A percentile compares a stretch with the other conserved stretches of the same genome.
These are phyloP conservation scores for Moniliella sp. DNA, from an alignment of 1,284 basidiomycete genomes.

Conservation along the genomic window DNA sequence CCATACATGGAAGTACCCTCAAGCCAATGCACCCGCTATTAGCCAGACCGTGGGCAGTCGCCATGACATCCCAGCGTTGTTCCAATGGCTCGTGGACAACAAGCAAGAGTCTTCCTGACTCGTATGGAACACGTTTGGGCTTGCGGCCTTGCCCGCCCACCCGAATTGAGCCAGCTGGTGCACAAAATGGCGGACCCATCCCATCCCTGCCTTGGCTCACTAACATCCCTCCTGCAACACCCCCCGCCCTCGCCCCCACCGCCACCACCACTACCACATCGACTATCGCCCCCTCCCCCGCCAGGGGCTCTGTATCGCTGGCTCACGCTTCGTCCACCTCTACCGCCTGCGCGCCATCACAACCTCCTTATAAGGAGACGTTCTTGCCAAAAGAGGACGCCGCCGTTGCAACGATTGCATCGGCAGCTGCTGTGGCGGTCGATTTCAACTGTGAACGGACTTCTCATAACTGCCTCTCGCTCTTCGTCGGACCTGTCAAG, in stretches of 20 bases:
- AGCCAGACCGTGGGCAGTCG: conserved; percentile 19
- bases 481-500: too few relatives aligned
- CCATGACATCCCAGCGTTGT: conserved; percentile 22
- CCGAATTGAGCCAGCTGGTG: background rate
- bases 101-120: conserved; percentile 29
- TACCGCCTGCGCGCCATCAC: too few relatives aligned
- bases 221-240: conserved; percentile 5
- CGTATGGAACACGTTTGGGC: conserved; percentile 9
- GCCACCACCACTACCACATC: conserved; percentile 4
- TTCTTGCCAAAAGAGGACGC: too few relatives aligned
- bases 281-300: conserved; percentile 2
- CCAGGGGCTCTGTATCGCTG: too few relatives aligned
- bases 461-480: too few relatives aligned
- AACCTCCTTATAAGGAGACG: too few relatives aligned
- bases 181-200: too few relatives aligned
- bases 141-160: background rate
- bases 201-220: conserved; percentile 2
- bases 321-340: too few relatives aligned
- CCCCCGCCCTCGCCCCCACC: conserved; percentile 3
- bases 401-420: too few relatives aligned
- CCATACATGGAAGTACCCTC: conserved; percentile 28
- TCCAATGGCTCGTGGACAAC: conserved; percentile 28
- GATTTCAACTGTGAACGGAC: too few relatives aligned
- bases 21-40: conserved; percentile 12
- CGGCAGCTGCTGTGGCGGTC: too few relatives aligned